Conservation (phyloP, 2,329 filamentous ascomycete species). For the Emergomyces orientalis region DNA sequence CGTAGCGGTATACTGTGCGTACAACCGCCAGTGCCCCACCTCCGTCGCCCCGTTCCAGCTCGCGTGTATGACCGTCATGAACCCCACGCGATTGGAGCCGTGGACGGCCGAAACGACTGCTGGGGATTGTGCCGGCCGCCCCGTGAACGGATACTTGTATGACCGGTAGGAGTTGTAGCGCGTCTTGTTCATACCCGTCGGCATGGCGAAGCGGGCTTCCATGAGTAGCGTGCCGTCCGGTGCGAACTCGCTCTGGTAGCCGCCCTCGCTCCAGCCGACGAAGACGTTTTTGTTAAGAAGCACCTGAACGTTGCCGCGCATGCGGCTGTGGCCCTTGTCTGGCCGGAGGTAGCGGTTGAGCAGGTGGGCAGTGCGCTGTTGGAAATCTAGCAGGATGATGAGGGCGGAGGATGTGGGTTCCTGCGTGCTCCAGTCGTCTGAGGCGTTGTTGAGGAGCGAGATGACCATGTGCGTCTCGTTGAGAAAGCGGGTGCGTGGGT, state of each 20-base stretch:
- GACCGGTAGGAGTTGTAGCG: constrained; percentile 32
- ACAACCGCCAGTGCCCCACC: constrained; percentile 28
- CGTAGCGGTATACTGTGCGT: constrained; percentile 22
- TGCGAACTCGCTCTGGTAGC: constrained; percentile 28
- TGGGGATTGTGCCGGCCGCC: constrained; percentile 25
- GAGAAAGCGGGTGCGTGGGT: constrained; percentile 26
- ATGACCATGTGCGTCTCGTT: constrained; percentile 25
- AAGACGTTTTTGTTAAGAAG: constrained; percentile 30
- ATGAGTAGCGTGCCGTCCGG: constrained; percentile 24
- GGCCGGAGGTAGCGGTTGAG: constrained; percentile 26
- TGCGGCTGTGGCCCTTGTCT: constrained; percentile 23
- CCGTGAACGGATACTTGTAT: constrained; percentile 31
- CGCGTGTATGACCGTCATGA: constrained; percentile 26
- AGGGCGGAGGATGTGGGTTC: constrained; percentile 24
- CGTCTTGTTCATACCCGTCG: constrained; percentile 8
- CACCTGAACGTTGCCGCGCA: constrained; percentile 29
- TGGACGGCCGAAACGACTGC: constrained; percentile 23
- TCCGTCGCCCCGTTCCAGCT: constrained; percentile 34
- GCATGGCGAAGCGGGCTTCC: constrained; percentile 25
- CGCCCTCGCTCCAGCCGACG: constrained; percentile 28
- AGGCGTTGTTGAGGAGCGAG: constrained; percentile 28
- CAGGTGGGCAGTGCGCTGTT: constrained; percentile 22
- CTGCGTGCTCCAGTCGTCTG: constrained; percentile 22
- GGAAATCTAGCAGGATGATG: constrained; percentile 24
- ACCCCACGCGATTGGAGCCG: constrained; percentile 20